These are phyloP conservation scores for Didymella lethalis DNA, from an alignment of 2,329 filamentous ascomycete species.

Conservation along the genomic window DNA sequence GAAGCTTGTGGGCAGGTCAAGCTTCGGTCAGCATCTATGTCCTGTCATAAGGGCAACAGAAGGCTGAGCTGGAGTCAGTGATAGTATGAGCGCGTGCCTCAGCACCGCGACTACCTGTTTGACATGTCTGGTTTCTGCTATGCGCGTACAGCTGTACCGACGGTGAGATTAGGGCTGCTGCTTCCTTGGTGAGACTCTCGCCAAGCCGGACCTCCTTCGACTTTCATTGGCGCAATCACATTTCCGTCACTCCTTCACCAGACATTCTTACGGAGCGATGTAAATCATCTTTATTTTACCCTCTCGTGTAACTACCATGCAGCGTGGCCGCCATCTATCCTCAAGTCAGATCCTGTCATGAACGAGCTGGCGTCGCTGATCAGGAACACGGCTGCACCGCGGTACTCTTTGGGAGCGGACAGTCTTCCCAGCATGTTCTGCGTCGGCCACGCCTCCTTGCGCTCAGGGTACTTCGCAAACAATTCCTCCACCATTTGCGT, in stretches of 20 bases:
- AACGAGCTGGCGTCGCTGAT: conserved; percentile 53
- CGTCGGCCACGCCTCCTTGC: conserved; percentile 72
- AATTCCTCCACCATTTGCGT: conserved; percentile 85
- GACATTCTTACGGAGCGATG: neutral
- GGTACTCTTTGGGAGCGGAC: conserved; percentile 48
- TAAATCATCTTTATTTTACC: neutral
- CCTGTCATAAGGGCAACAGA: conserved; percentile 1
- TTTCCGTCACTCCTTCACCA: neutral
- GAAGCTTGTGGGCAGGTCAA: conserved; percentile 4
- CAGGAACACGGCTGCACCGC: conserved; percentile 51
- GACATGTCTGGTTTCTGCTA: conserved; percentile 13
- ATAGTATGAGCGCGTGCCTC: conserved; percentile 13
- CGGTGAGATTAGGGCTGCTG: neutral
- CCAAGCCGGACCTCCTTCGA: conserved; percentile 11
- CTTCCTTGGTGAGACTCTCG: conserved; percentile 2
- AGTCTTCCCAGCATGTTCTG: conserved; percentile 78
- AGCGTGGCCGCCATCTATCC: conserved; percentile 51
- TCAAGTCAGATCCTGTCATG: conserved; percentile 51
- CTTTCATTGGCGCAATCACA: conserved; percentile 11
- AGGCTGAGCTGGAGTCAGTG: conserved; percentile 3
- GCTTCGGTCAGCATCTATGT: conserved; percentile 4
- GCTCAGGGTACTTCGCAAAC: conserved; percentile 77
- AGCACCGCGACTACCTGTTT: conserved; percentile 26
- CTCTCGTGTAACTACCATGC: conserved; percentile 42
- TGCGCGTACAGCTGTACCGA: conserved; percentile 1